phyloP scores from a whole-genome alignment of 768 basidiomycete species.

The Strobilomyces confusus region DNA sequence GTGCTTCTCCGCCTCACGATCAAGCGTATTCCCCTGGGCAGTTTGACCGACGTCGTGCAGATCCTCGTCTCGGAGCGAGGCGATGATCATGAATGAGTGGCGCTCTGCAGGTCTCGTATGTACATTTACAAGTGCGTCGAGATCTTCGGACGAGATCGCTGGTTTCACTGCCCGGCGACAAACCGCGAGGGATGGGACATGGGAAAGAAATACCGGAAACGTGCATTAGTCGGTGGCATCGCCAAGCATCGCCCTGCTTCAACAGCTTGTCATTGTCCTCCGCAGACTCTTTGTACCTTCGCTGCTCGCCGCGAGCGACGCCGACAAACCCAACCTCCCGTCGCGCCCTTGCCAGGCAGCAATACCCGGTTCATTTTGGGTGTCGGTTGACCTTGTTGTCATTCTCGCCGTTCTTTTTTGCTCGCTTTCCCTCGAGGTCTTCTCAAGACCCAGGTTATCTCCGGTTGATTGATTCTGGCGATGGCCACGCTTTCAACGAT shows the following conservation, averaged over 20 bases:
- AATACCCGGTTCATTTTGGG: not conserved
- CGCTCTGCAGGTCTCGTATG: not conserved
- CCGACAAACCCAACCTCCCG: not conserved
- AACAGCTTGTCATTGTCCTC: conserved; percentile 4
- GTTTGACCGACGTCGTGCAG: too few species aligned
- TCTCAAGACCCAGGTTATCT: conserved; percentile 18
- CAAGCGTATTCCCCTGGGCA: not conserved
- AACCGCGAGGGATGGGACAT: not conserved
- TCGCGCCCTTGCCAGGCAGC: not conserved
- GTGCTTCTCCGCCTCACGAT: conserved; percentile 2
- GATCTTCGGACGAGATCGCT: too few species aligned
- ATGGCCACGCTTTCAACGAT: conserved; percentile 49
- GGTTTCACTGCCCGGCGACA: not conserved
- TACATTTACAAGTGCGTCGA: too few species aligned
- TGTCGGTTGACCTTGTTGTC: conserved; percentile 2
- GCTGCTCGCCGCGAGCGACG: not conserved
- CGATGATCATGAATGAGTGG: not conserved
- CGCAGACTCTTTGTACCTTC: not conserved
- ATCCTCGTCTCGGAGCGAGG: not conserved
- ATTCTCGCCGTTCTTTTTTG: conserved; percentile 3
- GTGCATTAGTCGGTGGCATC: conserved; percentile 16
- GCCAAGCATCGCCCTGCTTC: conserved; percentile 11
- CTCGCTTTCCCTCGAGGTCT: conserved; percentile 11
- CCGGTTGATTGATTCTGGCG: conserved; percentile 19
- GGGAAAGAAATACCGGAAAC: conserved; percentile 24